Percentiles rank a stretch among this genome's conserved stretches.
These are phyloP conservation scores for Ballota nigra DNA, from an alignment of 257 asterid species.

Conservation along the genomic window DNA sequence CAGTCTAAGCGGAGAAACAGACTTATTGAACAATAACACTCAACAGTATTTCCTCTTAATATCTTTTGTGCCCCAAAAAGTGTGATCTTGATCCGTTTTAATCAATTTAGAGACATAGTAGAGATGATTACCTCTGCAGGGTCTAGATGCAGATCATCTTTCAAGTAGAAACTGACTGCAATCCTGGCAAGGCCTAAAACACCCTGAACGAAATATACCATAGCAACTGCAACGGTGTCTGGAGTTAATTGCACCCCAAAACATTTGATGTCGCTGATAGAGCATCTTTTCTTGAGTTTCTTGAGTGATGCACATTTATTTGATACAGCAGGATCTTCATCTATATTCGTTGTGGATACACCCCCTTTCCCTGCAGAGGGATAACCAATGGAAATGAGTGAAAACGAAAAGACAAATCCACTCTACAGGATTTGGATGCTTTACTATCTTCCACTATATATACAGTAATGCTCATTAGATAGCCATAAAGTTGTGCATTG, in stretches of 20 bases:
- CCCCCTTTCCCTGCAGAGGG: conserved; percentile 5
- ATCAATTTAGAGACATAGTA: background rate
- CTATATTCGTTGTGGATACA: conserved; percentile 28
- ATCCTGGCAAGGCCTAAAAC: conserved; percentile 91
- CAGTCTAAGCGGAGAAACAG: background rate
- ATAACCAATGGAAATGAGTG: conserved; percentile 6
- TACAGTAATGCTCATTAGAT: background rate
- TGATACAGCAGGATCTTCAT: conserved; percentile 46
- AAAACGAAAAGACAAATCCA: background rate
- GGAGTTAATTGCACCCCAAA: conserved; percentile 92
- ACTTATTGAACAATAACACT: background rate
- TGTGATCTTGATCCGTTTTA: background rate
- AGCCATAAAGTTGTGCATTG: background rate
- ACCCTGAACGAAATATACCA: conserved; percentile 99
- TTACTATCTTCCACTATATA: too few relatives aligned
- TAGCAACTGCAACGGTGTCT: conserved; percentile 92
- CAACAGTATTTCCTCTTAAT: background rate
- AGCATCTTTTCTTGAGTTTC: conserved; percentile 61
- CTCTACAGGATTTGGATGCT: background rate
- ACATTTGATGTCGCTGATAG: conserved; percentile 48
- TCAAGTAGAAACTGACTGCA: conserved; percentile 93
- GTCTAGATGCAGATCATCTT: conserved; percentile 94
- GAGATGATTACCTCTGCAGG: conserved; percentile 89
- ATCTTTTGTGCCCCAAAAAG: background rate
- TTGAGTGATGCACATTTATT: conserved; percentile 46